These are phyloP conservation scores for Ensete glaucum DNA, from an alignment of 176 grass and related monocot genomes.

Conservation along the genomic window DNA sequence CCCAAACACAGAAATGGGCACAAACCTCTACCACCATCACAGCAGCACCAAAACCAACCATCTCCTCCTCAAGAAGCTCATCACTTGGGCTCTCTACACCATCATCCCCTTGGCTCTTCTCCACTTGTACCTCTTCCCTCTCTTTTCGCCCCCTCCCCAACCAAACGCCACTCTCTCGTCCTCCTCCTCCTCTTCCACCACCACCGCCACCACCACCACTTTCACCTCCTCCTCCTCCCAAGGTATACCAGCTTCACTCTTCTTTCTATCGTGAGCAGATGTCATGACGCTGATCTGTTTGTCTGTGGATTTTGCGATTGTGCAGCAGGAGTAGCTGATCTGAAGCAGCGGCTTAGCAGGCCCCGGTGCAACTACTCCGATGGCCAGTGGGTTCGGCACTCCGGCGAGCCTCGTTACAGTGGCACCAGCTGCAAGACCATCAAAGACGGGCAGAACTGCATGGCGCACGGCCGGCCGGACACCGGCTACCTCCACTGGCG, in stretches of 20 bases:
- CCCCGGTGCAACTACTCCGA: slow-evolving; percentile 51
- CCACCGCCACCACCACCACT: neutral
- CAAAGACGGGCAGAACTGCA: slow-evolving; percentile 87
- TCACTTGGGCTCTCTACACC: slow-evolving; percentile 40
- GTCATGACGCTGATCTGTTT: neutral
- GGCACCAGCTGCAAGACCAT: slow-evolving; percentile 57
- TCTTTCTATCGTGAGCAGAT: neutral
- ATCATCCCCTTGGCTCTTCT: slow-evolving; percentile 49
- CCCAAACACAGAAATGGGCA: slow-evolving; percentile 26
- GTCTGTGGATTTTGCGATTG: neutral
- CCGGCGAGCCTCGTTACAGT: slow-evolving; percentile 40
- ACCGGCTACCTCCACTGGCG: slow-evolving; percentile 71
- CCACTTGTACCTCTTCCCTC: slow-evolving; percentile 36
- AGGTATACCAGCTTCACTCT: neutral
- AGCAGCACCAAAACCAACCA: slow-evolving; percentile 13
- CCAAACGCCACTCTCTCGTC: slow-evolving; percentile 1
- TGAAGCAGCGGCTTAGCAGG: neutral
- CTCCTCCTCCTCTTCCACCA: slow-evolving; percentile 12
- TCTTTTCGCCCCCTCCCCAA: neutral
- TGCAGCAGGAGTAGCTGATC: neutral
- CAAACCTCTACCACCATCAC: slow-evolving; percentile 21
- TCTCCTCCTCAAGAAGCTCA: slow-evolving; percentile 31
- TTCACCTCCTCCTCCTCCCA: neutral
- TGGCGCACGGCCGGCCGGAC: slow-evolving; percentile 75
- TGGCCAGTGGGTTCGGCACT: slow-evolving; percentile 50